Evolutionary conservation across 2,329 filamentous ascomycete genomes (phyloP).

Genomic region (Aspergillus nomiae): DNA sequence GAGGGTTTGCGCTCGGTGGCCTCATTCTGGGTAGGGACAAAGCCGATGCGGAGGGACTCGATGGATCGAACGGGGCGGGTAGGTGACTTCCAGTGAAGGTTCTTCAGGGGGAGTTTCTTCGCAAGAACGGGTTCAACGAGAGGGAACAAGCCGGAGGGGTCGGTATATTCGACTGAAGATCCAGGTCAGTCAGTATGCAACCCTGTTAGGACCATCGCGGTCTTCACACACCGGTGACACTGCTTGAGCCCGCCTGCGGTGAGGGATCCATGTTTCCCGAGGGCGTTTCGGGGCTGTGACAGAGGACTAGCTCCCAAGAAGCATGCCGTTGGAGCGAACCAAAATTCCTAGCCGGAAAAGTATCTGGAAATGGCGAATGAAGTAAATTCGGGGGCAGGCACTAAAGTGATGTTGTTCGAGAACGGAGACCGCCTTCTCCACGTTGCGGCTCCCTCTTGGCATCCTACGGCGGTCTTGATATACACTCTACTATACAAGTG

Average conservation of each 20-base stretch:
- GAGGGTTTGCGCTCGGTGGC: constrained; percentile 36
- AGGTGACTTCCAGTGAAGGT: constrained; percentile 96
- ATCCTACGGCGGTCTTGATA: background rate
- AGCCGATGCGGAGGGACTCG: constrained; percentile 85
- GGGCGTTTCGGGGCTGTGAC: constrained; percentile 26
- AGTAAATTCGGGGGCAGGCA: background rate
- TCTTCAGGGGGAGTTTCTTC: constrained; percentile 78
- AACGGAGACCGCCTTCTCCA: constrained; percentile 17
- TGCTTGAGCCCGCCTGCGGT: constrained; percentile 61
- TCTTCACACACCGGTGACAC: constrained; percentile 67
- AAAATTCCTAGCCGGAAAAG: constrained; percentile 1
- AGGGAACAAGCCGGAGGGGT: constrained; percentile 86
- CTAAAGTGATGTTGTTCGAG: background rate
- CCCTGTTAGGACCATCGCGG: background rate
- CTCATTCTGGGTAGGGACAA: constrained; percentile 65
- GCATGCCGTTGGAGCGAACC: constrained; percentile 31
- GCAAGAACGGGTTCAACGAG: constrained; percentile 76
- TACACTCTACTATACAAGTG: background rate
- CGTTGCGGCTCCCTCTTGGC: constrained; percentile 14
- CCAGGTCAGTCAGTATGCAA: background rate
- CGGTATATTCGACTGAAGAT: constrained; percentile 84
- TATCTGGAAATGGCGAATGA: background rate
- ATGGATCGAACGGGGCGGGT: constrained; percentile 90
- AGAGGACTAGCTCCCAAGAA: constrained; percentile 15
- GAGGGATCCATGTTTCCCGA: constrained; percentile 45